Percentiles rank a stretch among this genome's conserved stretches.
Conservation (phyloP, 1,284 basidiomycete genomes). For the Malassezia japonica region DNA sequence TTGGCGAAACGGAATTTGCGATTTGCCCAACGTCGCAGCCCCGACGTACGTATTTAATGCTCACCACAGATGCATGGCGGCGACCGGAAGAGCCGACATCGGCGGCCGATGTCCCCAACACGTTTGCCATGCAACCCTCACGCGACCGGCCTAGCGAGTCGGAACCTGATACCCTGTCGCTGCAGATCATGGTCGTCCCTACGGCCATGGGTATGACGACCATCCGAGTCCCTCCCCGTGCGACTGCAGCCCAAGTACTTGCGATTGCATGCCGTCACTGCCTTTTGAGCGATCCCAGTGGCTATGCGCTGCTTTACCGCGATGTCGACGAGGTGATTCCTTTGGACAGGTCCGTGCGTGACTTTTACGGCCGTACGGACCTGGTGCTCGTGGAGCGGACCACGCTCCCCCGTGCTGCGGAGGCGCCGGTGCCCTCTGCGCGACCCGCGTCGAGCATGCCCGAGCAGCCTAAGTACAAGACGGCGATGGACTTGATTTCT, state of each 20-base stretch:
- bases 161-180: background rate
- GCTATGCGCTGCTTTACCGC: slow-evolving; percentile 42
- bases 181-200: slow-evolving; percentile 15
- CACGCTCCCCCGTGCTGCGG: background rate
- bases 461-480: slow-evolving; percentile 43
- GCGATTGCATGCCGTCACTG: slow-evolving; percentile 53
- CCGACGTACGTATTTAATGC: too few species aligned
- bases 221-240: slow-evolving; percentile 72
- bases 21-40: slow-evolving; percentile 52
- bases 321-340: slow-evolving; percentile 64
- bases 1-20: slow-evolving; percentile 83
- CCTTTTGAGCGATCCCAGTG: slow-evolving; percentile 28
- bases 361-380: slow-evolving; percentile 74
- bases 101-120: too few species aligned
- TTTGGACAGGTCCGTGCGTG: slow-evolving; percentile 87
- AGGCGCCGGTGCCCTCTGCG: background rate
- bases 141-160: too few species aligned
- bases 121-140: too few species aligned
- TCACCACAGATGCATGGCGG: too few species aligned
- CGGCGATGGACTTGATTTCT: slow-evolving; percentile 41
- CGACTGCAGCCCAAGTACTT: slow-evolving; percentile 64
- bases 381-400: slow-evolving; percentile 67
- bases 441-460: background rate
- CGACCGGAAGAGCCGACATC: too few species aligned
- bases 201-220: slow-evolving; percentile 44